Evolutionary conservation across 2,329 filamentous ascomycete species (phyloP).

Genomic region (Aphanoascus verrucosus): DNA sequence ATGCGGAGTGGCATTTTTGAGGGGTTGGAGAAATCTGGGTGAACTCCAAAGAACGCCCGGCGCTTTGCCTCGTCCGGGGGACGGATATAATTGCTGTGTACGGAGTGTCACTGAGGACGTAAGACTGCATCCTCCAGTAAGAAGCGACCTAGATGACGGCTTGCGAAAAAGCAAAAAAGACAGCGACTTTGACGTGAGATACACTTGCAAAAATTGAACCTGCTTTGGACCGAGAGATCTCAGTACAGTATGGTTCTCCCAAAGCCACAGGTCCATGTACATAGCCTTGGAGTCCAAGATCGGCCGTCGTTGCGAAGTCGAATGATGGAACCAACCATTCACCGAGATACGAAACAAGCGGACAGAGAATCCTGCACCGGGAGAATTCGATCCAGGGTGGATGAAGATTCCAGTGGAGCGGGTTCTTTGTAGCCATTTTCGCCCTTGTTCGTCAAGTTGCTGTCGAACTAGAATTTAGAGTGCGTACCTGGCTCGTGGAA

Average conservation of each 20-base stretch:
- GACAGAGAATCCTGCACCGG: not conserved
- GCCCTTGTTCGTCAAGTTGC: not conserved
- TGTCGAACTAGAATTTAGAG: constrained; percentile 4
- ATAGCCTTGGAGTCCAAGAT: not conserved
- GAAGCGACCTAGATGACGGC: not conserved
- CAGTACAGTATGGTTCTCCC: too few species aligned
- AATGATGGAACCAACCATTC: not conserved
- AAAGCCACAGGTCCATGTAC: too few species aligned
- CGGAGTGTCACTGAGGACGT: too few species aligned
- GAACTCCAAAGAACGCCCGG: constrained; percentile 1
- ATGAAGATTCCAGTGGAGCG: not conserved
- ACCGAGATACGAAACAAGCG: not conserved
- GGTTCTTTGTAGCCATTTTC: constrained; percentile 1
- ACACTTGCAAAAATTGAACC: not conserved
- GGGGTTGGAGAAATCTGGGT: not conserved
- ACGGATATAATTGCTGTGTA: not conserved
- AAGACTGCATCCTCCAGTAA: not conserved
- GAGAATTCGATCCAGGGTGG: not conserved
- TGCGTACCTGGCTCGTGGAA: constrained; percentile 10
- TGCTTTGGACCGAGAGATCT: too few species aligned
- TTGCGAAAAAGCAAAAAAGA: not conserved
- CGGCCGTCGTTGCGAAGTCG: not conserved
- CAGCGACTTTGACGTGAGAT: not conserved
- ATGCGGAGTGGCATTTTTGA: not conserved
- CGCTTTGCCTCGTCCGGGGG: constrained; percentile 5